phyloP scores from a whole-genome alignment of 2,329 filamentous ascomycete species.

The Sclerotiophoma versabilis region DNA sequence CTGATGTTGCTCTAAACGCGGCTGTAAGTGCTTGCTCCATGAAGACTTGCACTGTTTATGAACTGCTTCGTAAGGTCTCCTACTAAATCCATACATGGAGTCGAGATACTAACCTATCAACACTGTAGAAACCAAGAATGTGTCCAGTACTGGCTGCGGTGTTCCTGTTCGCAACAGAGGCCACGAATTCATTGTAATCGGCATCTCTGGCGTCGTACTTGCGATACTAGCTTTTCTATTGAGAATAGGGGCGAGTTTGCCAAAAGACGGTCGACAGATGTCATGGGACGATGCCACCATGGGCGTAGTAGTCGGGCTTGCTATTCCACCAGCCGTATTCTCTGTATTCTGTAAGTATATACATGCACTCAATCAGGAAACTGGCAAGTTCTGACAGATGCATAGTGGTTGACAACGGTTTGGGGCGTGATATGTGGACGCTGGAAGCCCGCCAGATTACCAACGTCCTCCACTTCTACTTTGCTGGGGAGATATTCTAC shows the following conservation, averaged over 20 bases:
- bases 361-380: conserved; percentile 25
- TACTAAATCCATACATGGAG: not conserved
- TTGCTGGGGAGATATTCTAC: conserved; percentile 44
- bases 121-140: conserved; percentile 47
- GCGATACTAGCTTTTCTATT: conserved; percentile 44
- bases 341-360: conserved; percentile 17
- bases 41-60: conserved; percentile 45
- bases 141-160: conserved; percentile 46
- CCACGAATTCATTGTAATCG: conserved; percentile 37
- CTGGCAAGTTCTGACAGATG: conserved; percentile 7
- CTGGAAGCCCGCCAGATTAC: conserved; percentile 52
- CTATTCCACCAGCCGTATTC: conserved; percentile 33
- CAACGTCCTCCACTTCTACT: conserved; percentile 48
- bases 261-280: conserved; percentile 43
- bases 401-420: conserved; percentile 46
- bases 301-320: conserved; percentile 45
- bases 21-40: conserved; percentile 46
- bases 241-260: conserved; percentile 45
- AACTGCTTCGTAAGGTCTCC: conserved; percentile 40
- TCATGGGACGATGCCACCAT: conserved; percentile 51
- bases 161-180: conserved; percentile 46
- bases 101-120: not conserved
- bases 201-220: conserved; percentile 37
- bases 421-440: conserved; percentile 63
- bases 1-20: conserved; percentile 41